These are phyloP conservation scores for Calonectria pseudoreteaudii DNA, from an alignment of 2,329 filamentous ascomycete species.

Conservation along the genomic window DNA sequence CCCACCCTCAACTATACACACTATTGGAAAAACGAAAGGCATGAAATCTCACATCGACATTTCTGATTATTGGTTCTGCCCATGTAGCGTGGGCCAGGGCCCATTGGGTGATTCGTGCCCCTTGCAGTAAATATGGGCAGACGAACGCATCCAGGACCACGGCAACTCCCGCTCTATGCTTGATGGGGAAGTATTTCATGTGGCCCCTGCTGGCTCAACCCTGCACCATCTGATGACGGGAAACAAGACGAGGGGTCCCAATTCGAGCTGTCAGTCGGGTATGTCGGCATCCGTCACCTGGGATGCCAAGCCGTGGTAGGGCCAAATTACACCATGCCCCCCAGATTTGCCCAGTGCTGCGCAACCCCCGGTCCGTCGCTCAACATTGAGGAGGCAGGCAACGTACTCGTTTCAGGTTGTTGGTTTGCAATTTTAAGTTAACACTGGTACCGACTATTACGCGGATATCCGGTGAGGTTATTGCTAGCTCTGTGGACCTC, in stretches of 20 bases:
- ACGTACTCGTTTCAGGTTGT: constrained; percentile 9
- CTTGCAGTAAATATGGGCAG: neutral
- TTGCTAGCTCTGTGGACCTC: neutral
- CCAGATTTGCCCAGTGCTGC: neutral
- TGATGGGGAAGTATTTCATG: neutral
- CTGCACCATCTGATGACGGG: constrained; percentile 20
- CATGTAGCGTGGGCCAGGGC: neutral
- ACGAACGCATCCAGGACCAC: neutral
- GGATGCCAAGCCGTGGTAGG: neutral
- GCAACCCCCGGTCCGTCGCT: neutral
- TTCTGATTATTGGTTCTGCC: neutral
- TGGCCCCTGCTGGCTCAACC: constrained; percentile 7
- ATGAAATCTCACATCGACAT: neutral
- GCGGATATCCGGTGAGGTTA: neutral
- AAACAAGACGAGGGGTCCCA: neutral
- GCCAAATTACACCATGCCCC: neutral
- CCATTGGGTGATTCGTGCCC: neutral
- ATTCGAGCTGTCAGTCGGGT: constrained; percentile 14
- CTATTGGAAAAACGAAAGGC: neutral
- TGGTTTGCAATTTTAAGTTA: neutral
- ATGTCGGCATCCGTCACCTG: neutral
- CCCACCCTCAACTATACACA: neutral
- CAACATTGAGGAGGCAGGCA: neutral
- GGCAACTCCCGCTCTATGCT: constrained; percentile 2
- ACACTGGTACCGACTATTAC: neutral